A percentile compares a stretch with the other conserved stretches of the same genome.
phyloP scores from a whole-genome alignment of 1,284 basidiomycete genomes.

The Ceratobasidium sp. region DNA sequence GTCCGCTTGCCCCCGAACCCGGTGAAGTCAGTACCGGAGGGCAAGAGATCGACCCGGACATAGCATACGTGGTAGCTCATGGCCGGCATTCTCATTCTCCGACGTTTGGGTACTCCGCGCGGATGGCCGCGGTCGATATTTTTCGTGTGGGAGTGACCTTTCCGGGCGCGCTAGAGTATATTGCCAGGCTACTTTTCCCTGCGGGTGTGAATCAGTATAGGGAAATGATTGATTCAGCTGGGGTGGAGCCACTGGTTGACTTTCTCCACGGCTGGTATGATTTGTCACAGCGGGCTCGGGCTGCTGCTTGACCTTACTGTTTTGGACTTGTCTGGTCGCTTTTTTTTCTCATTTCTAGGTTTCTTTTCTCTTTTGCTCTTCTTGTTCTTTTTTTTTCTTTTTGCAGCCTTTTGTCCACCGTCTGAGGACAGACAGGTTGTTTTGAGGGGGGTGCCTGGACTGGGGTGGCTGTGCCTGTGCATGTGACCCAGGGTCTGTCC shows the following conservation, averaged over 20 bases:
- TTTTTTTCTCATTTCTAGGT: background rate
- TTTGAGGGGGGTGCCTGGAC: too few relatives aligned
- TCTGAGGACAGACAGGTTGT: too few relatives aligned
- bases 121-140: background rate
- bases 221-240: too few relatives aligned
- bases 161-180: background rate
- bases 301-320: too few relatives aligned
- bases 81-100: background rate
- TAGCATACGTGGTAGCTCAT: background rate
- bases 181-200: too few relatives aligned
- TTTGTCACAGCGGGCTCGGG: background rate
- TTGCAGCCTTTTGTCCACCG: too few relatives aligned
- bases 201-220: too few relatives aligned
- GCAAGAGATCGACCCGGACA: background rate
- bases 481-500: too few relatives aligned
- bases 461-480: too few relatives aligned
- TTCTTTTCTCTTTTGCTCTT: background rate
- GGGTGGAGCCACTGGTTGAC: too few relatives aligned
- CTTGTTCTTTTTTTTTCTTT: too few relatives aligned
- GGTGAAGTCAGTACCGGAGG: background rate
- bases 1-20: too few relatives aligned
- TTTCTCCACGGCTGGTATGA: background rate
- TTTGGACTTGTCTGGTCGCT: background rate
- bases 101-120: background rate
- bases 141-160: background rate